Evolutionary conservation across 2,329 filamentous ascomycete species (phyloP).

Genomic region (Paecilomyces formosus): DNA sequence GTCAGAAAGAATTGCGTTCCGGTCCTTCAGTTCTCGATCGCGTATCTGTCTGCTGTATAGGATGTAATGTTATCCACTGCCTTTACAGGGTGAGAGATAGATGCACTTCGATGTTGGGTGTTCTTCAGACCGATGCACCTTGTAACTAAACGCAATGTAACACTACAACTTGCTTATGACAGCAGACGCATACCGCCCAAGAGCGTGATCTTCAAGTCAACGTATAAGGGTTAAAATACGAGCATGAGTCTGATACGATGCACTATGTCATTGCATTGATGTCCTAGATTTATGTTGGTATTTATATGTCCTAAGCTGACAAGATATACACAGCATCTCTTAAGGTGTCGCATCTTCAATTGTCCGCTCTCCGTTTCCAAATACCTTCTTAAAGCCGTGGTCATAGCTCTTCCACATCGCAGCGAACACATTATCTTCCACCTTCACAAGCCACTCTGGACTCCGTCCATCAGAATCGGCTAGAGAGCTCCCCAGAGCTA

Average conservation of each 20-base stretch:
- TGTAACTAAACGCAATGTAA: neutral
- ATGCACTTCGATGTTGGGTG: neutral
- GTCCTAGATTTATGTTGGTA: neutral
- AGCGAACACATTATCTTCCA: conserved; percentile 48
- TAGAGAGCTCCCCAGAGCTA: conserved; percentile 37
- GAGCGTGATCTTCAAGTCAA: neutral
- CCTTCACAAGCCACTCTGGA: conserved; percentile 58
- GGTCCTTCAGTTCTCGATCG: neutral
- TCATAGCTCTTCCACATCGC: conserved; percentile 61
- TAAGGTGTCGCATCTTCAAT: conserved; percentile 17
- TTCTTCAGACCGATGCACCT: neutral
- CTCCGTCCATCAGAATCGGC: conserved; percentile 59
- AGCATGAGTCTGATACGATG: no score
- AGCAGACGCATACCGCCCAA: no score
- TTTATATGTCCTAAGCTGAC: neutral
- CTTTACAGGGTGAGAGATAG: neutral
- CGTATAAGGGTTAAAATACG: neutral
- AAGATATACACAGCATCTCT: neutral
- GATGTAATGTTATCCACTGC: neutral
- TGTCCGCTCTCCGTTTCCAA: conserved; percentile 80
- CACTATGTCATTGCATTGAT: neutral
- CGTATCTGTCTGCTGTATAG: neutral
- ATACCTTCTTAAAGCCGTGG: conserved; percentile 54
- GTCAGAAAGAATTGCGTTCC: neutral
- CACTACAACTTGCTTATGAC: neutral